A percentile compares a stretch with the other conserved stretches of the same genome.
Conservation (phyloP, 2,329 filamentous ascomycete species). For the Thelonectria olida region DNA sequence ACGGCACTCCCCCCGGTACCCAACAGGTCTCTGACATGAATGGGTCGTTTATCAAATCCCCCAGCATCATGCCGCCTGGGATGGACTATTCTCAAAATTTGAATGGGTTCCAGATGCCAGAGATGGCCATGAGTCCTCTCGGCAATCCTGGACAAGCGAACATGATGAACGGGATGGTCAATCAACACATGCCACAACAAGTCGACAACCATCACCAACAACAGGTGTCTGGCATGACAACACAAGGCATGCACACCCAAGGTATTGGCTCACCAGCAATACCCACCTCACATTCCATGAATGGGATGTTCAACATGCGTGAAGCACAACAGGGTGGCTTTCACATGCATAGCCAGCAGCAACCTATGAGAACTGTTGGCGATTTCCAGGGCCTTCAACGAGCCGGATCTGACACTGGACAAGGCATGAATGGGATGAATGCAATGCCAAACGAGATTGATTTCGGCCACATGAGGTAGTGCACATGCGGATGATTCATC, state of each 20-base stretch:
- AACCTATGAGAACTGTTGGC: slow-evolving; percentile 40
- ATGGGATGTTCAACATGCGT: slow-evolving; percentile 39
- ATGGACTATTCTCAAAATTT: slow-evolving; percentile 59
- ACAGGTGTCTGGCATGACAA: slow-evolving; percentile 37
- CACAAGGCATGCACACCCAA: slow-evolving; percentile 40
- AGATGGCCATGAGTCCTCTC: slow-evolving; percentile 64
- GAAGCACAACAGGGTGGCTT: slow-evolving; percentile 45
- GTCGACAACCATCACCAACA: slow-evolving; percentile 44
- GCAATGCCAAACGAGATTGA: slow-evolving; percentile 42
- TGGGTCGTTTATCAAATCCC: slow-evolving; percentile 62
- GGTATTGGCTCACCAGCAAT: slow-evolving; percentile 34
- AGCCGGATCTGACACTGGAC: slow-evolving; percentile 49
- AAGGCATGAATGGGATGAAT: slow-evolving; percentile 39
- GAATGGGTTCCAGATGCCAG: slow-evolving; percentile 55
- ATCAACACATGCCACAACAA: slow-evolving; percentile 44
- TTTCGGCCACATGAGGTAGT: slow-evolving; percentile 32
- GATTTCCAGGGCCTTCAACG: slow-evolving; percentile 62
- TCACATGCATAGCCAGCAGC: slow-evolving; percentile 41
- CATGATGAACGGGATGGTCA: slow-evolving; percentile 32
- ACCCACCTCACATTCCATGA: slow-evolving; percentile 42
- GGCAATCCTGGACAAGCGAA: slow-evolving; percentile 40
- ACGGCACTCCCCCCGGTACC: slow-evolving; percentile 40
- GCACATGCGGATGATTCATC: background rate
- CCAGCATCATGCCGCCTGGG: slow-evolving; percentile 61
- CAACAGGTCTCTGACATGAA: slow-evolving; percentile 50